Conservation (phyloP, 352 stramenopile species). For the Pythium angustatum region DNA sequence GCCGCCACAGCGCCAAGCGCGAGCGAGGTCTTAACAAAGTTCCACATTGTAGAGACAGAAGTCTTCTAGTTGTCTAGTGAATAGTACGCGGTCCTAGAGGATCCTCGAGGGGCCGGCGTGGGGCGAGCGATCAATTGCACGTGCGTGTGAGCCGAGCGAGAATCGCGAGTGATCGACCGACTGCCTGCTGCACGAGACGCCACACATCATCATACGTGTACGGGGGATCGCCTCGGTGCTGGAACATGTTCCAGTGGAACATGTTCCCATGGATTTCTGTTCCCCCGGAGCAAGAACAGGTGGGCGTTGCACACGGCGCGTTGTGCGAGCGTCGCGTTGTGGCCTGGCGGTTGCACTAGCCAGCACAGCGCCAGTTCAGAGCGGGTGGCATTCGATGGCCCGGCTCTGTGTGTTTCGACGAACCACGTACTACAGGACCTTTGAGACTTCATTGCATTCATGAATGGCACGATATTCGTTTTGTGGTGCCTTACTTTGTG, state of each 20-base stretch:
- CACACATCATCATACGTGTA: too few species aligned
- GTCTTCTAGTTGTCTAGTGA: background rate
- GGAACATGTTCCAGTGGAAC: too few species aligned
- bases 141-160: conserved; percentile 2
- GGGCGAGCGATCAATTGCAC: background rate
- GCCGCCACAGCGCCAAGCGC: conserved; percentile 7
- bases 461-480: too few species aligned
- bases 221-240: too few species aligned
- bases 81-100: conserved; percentile 10
- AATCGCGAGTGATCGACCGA: conserved; percentile 16
- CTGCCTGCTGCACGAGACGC: too few species aligned
- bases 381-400: background rate
- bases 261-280: too few species aligned
- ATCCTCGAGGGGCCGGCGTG: conserved; percentile 1
- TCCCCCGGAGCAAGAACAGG: too few species aligned
- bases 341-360: background rate
- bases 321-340: conserved; percentile 13
- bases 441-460: background rate
- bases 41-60: conserved; percentile 13
- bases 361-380: conserved; percentile 10
- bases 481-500: background rate
- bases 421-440: background rate
- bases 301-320: background rate
- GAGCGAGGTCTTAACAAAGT: conserved; percentile 6
- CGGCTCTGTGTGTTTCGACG: background rate